A percentile compares a stretch with the other conserved stretches of the same genome.
Conservation (phyloP, 768 basidiomycete genomes). For the Royoungia palumana region DNA sequence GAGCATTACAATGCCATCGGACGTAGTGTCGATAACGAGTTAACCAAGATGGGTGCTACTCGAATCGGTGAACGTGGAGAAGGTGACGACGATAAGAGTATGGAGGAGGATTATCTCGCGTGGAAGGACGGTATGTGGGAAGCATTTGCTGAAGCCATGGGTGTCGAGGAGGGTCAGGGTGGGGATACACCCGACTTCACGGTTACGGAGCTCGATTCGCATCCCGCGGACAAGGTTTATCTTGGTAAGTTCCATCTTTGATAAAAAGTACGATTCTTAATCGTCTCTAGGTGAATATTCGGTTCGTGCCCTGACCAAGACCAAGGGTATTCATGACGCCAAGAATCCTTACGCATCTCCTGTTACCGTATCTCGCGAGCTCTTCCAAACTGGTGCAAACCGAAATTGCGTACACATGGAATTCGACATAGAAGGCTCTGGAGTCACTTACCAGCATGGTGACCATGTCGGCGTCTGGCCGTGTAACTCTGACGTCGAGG, state of each 20-base stretch:
- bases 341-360: slow-evolving; percentile 97
- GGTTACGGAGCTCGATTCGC: slow-evolving; percentile 76
- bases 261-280: not conserved
- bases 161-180: slow-evolving; percentile 94
- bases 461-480: slow-evolving; percentile 99
- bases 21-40: slow-evolving; percentile 66
- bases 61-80: slow-evolving; percentile 90
- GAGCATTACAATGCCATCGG: slow-evolving; percentile 95
- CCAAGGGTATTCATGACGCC: slow-evolving; percentile 94
- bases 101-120: slow-evolving; percentile 99
- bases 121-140: slow-evolving; percentile 99
- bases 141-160: slow-evolving; percentile 74
- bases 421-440: slow-evolving; percentile 89
- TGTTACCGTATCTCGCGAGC: slow-evolving; percentile 70
- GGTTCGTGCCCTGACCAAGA: slow-evolving; percentile 86
- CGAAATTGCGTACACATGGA: slow-evolving; percentile 96
- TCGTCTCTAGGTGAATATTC: slow-evolving; percentile 77
- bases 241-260: slow-evolving; percentile 55
- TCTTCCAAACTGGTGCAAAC: slow-evolving; percentile 70
- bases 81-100: slow-evolving; percentile 98
- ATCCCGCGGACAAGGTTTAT: slow-evolving; percentile 87
- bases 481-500: slow-evolving; percentile 87
- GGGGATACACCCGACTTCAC: slow-evolving; percentile 93
- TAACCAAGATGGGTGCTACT: slow-evolving; percentile 76
- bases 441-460: slow-evolving; percentile 98